Evolutionary conservation across 306 rosid species (phyloP).

Genomic region (Medicago lupulina): DNA sequence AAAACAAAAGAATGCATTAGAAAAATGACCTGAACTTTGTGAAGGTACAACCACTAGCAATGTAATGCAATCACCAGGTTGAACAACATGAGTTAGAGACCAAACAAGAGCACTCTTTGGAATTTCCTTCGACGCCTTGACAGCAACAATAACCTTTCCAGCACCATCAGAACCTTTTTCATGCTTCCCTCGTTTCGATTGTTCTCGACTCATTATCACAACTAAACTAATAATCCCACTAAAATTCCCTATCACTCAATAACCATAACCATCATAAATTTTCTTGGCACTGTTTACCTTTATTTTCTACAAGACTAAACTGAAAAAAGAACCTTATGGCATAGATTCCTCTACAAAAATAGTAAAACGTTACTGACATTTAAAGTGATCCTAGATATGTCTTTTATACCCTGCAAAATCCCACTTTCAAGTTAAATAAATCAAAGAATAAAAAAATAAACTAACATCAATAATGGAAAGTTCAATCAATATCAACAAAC

Average conservation of each 20-base stretch:
- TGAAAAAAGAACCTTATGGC: slow-evolving; percentile 21
- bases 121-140: slow-evolving; percentile 90
- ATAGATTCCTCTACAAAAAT: slow-evolving; percentile 51
- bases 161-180: slow-evolving; percentile 77
- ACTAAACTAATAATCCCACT: slow-evolving; percentile 33
- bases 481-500: slow-evolving; percentile 2
- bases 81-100: slow-evolving; percentile 98
- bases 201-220: slow-evolving; percentile 75
- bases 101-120: slow-evolving; percentile 94
- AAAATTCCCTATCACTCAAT: slow-evolving; percentile 44
- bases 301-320: slow-evolving; percentile 25
- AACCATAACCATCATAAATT: slow-evolving; percentile 42
- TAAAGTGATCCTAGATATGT: slow-evolving; percentile 47
- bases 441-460: not conserved
- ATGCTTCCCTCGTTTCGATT: slow-evolving; percentile 73
- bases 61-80: slow-evolving; percentile 97
- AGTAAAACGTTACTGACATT: slow-evolving; percentile 34
- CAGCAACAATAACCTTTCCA: slow-evolving; percentile 94
- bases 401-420: slow-evolving; percentile 44
- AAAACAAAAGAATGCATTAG: slow-evolving; percentile 17
- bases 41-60: slow-evolving; percentile 91
- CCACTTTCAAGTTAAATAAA: slow-evolving; percentile 42
- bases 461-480: slow-evolving; percentile 31
- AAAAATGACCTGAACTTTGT: slow-evolving; percentile 72
- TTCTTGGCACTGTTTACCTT: slow-evolving; percentile 46